Evolutionary conservation across 1,284 basidiomycete species (phyloP).

Genomic region (Paramarasmius palmivorus): DNA sequence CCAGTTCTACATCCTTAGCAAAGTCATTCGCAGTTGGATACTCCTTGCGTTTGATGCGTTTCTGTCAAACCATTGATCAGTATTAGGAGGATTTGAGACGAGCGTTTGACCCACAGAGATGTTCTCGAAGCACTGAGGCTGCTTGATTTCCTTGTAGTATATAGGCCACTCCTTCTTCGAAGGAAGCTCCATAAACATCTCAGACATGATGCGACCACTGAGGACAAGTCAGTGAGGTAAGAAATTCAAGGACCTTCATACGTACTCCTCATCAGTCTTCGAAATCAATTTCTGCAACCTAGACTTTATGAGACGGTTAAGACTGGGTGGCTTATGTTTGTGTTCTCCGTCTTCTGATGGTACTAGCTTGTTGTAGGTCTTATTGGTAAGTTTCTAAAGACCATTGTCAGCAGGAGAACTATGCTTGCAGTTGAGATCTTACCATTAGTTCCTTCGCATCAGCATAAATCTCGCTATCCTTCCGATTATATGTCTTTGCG

Average conservation of each 20-base stretch:
- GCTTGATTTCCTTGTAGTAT: conserved; percentile 86
- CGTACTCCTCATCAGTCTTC: conserved; percentile 67
- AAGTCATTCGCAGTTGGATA: conserved; percentile 70
- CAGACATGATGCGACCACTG: conserved; percentile 70
- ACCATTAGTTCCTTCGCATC: conserved; percentile 75
- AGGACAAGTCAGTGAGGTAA: conserved; percentile 10
- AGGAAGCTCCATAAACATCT: conserved; percentile 84
- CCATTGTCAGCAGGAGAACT: conserved; percentile 10
- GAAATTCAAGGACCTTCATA: conserved; percentile 16
- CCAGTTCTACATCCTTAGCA: conserved; percentile 83
- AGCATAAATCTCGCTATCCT: conserved; percentile 82
- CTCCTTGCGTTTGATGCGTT: conserved; percentile 75
- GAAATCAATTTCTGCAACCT: conserved; percentile 70
- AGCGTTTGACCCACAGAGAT: conserved; percentile 65
- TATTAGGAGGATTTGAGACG: conserved; percentile 1
- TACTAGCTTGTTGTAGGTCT: conserved; percentile 60
- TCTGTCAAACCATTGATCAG: conserved; percentile 42
- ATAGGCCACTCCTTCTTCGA: conserved; percentile 77
- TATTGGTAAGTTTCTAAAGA: conserved; percentile 64
- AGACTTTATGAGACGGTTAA: conserved; percentile 61
- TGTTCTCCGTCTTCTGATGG: conserved; percentile 49
- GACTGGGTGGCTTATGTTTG: conserved; percentile 61
- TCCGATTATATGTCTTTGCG: conserved; percentile 87
- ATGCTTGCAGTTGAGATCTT: conserved; percentile 13
- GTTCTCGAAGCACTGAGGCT: conserved; percentile 80